Evolutionary conservation across 2,329 filamentous ascomycete genomes (phyloP).

Genomic region (Aspergillus jensenii): DNA sequence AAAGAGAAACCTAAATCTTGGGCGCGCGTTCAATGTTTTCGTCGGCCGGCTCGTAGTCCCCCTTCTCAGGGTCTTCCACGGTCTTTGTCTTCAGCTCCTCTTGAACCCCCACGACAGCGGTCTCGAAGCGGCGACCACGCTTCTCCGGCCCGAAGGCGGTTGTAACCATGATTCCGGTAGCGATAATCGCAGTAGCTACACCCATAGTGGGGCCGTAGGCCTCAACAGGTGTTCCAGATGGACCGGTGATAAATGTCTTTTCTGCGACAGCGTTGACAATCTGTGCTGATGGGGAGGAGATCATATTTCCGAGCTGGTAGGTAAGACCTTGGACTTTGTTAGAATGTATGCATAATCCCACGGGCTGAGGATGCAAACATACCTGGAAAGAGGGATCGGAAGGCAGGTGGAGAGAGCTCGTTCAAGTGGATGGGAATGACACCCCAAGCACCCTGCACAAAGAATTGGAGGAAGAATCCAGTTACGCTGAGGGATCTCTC

Average conservation of each 20-base stretch:
- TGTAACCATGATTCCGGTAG: conserved; percentile 65
- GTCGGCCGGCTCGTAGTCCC: conserved; percentile 24
- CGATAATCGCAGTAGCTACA: conserved; percentile 74
- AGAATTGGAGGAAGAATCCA: conserved; percentile 58
- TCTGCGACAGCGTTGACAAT: conserved; percentile 76
- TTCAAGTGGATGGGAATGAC: conserved; percentile 73
- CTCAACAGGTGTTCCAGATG: conserved; percentile 58
- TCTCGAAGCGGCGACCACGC: conserved; percentile 68
- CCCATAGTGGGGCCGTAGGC: conserved; percentile 76
- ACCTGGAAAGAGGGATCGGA: conserved; percentile 68
- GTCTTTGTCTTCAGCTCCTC: conserved; percentile 20
- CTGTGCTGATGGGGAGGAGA: conserved; percentile 64
- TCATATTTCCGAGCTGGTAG: conserved; percentile 73
- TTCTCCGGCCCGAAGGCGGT: conserved; percentile 72
- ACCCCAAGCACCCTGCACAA: conserved; percentile 69
- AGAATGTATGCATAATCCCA: not conserved
- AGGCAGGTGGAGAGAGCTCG: conserved; percentile 70
- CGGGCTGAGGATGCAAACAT: not conserved
- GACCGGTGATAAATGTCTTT: conserved; percentile 55
- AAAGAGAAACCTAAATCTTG: not conserved
- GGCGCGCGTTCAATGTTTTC: conserved; percentile 19
- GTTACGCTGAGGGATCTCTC: conserved; percentile 29
- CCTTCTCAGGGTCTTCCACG: conserved; percentile 22
- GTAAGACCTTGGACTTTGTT: conserved; percentile 45
- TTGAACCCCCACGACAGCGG: conserved; percentile 49